Conservation (phyloP, 768 basidiomycete genomes). For the Clitopilus passeckerianus region DNA sequence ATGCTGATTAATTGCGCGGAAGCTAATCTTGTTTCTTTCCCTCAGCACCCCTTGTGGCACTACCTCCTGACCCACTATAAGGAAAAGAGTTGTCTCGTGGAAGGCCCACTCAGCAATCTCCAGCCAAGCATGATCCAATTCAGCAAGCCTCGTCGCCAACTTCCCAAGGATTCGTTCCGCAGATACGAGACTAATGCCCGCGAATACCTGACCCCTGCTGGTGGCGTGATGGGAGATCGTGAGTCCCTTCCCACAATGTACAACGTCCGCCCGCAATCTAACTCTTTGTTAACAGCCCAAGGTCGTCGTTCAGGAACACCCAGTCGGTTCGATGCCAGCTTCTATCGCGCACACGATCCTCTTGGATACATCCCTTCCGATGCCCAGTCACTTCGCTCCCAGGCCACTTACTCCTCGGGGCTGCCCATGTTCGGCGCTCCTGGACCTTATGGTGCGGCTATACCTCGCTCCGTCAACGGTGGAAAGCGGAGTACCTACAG, state of each 20-base stretch:
- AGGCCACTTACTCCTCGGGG: slow-evolving; percentile 93
- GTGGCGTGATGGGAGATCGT: slow-evolving; percentile 44
- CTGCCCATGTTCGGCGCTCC: slow-evolving; percentile 76
- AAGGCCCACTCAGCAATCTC: slow-evolving; percentile 93
- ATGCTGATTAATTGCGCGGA: slow-evolving; percentile 1
- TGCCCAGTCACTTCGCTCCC: slow-evolving; percentile 92
- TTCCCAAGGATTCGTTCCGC: slow-evolving; percentile 87
- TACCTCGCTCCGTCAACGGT: slow-evolving; percentile 58
- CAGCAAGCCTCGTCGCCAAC: slow-evolving; percentile 90
- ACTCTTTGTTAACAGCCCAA: slow-evolving; percentile 21
- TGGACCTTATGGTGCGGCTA: slow-evolving; percentile 65
- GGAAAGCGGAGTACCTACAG: slow-evolving; percentile 75
- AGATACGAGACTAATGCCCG: slow-evolving; percentile 89
- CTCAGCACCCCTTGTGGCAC: slow-evolving; percentile 96
- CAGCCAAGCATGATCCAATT: slow-evolving; percentile 99
- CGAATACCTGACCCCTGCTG: slow-evolving; percentile 56
- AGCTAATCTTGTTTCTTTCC: slow-evolving; percentile 3
- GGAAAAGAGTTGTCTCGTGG: slow-evolving; percentile 89
- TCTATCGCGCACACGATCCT: slow-evolving; percentile 93
- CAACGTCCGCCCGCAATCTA: slow-evolving; percentile 3
- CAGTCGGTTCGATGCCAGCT: slow-evolving; percentile 92
- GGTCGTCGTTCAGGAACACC: slow-evolving; percentile 81
- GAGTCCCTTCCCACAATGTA: slow-evolving; percentile 17
- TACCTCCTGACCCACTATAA: slow-evolving; percentile 98
- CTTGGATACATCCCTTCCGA: slow-evolving; percentile 94